Evolutionary conservation across 768 basidiomycete species (phyloP).

Genomic region (Daedaleopsis sinensis): DNA sequence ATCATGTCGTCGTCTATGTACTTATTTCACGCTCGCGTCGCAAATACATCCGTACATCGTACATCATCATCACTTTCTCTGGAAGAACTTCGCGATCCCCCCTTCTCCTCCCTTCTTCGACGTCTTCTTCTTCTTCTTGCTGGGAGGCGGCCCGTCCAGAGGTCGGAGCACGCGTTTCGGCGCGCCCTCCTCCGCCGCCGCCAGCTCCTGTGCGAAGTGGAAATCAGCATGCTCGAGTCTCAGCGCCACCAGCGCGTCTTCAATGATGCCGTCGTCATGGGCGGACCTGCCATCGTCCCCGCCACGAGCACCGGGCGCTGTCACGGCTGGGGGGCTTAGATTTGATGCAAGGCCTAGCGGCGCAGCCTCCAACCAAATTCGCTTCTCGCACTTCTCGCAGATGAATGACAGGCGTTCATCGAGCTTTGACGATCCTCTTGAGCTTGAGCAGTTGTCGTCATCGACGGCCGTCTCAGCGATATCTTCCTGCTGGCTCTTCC

Average conservation of each 20-base stretch:
- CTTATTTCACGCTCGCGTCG: too few species aligned
- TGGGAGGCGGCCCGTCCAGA: conserved; percentile 24
- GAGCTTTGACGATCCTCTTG: background rate
- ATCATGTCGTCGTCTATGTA: too few species aligned
- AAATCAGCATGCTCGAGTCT: conserved; percentile 84
- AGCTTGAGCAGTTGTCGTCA: too few species aligned
- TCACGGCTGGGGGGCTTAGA: background rate
- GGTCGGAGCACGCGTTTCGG: conserved; percentile 26
- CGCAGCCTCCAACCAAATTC: conserved; percentile 38
- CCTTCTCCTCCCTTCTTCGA: conserved; percentile 32
- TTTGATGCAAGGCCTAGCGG: background rate
- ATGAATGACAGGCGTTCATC: conserved; percentile 42
- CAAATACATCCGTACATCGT: background rate
- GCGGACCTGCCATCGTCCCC: conserved; percentile 26
- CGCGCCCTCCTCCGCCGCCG: conserved; percentile 40
- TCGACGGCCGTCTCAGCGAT: background rate
- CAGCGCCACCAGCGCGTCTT: conserved; percentile 43
- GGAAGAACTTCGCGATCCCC: conserved; percentile 55
- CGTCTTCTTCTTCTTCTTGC: conserved; percentile 35
- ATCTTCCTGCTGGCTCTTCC: background rate
- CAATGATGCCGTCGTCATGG: conserved; percentile 31
- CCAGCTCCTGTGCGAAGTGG: conserved; percentile 83
- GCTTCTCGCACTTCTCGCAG: conserved; percentile 62
- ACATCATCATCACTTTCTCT: conserved; percentile 17
- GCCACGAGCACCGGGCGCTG: conserved; percentile 28